Percentiles rank a stretch among this genome's conserved stretches.
Conservation (phyloP, 2,329 filamentous ascomycete species). For the Chaetomium sp. region DNA sequence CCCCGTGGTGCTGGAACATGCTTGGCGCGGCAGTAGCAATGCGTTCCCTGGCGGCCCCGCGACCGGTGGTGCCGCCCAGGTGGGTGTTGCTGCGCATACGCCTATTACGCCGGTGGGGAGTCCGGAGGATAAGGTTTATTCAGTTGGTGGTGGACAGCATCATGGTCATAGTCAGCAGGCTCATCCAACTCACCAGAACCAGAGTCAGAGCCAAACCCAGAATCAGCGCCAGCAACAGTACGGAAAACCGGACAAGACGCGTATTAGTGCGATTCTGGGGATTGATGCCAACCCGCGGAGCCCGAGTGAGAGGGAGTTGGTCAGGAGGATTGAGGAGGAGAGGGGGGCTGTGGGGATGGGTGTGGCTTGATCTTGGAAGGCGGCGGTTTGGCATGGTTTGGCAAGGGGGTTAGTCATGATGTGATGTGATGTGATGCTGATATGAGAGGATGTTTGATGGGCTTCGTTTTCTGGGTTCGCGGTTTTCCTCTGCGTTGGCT, state of each 20-base stretch:
- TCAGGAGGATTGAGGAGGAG: constrained; percentile 50
- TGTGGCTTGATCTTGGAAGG: background rate
- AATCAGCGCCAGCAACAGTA: background rate
- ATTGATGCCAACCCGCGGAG: constrained; percentile 53
- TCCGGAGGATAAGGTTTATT: constrained; percentile 43
- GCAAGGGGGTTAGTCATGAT: too few relatives aligned
- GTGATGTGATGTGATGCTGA: too few relatives aligned
- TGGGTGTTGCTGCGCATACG: constrained; percentile 30
- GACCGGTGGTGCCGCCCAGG: background rate
- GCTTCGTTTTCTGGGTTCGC: background rate
- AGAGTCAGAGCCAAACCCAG: background rate
- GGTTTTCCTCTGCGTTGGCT: background rate
- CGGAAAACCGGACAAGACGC: constrained; percentile 45
- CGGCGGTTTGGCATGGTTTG: too few relatives aligned
- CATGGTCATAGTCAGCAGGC: background rate
- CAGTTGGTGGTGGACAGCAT: constrained; percentile 12
- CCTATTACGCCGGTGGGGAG: constrained; percentile 50
- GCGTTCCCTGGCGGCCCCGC: background rate
- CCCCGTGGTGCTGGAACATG: constrained; percentile 60
- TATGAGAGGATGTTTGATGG: too few relatives aligned
- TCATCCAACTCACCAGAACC: background rate
- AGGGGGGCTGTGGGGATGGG: constrained; percentile 28
- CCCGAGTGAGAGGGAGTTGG: constrained; percentile 51
- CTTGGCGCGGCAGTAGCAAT: constrained; percentile 40
- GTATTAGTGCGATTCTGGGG: constrained; percentile 57